Base-by-base conservation (phyloP, 306 rosid species). In the Prunus salicina region DNA sequence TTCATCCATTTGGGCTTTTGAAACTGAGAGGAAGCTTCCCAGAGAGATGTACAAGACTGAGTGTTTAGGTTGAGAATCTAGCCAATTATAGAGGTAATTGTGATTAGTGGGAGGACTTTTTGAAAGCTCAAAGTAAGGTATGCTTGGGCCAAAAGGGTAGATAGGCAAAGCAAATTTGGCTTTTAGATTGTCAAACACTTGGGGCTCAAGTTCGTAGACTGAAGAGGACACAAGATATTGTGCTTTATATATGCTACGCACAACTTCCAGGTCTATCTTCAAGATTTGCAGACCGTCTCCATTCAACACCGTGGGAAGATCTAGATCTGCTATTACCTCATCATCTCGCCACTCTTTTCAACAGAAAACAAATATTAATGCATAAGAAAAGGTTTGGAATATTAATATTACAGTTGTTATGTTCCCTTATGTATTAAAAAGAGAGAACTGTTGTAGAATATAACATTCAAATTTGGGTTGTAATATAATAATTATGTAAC, bases 61-160 rank as follows among this genome's bases (percentile, higher is more conserved):
- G n/a, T n/a, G n/a, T 20, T 12, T 7, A 28, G 86, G 86, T 62
- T 88, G 88, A 60, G 52, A 53, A 63, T 85, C 82, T n/a, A 83
- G 71, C 89, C 88, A 83, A 1, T 83, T 38, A 38, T 38, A 6
- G 43, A 38, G 2, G 43, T 56, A 1, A 47, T 47, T 47, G 52
- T 47, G 52, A 47, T 47, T 47, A 12, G 3, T 47, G 6, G 52
- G 15, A 12, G 52, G 2, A 52, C 8, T 52, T 52, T 52, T 52
- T 52, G 57, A 16, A 14, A 47, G 10, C 45, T 62, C 11, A 9
- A 70, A 78, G 71, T 78, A 73, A 50, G 91, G 85, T 62, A 87
- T 85, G 22, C 64, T 67, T 41, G 91, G 91, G 73, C 90, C 93
- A 74, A 87, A 12, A 5, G 79, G 57, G 72, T 87, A 86, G 27